These are phyloP conservation scores for Gryganskiella cystojenkinii DNA, from an alignment of 192 early-diverging fungal genomes.

Conservation along the genomic window DNA sequence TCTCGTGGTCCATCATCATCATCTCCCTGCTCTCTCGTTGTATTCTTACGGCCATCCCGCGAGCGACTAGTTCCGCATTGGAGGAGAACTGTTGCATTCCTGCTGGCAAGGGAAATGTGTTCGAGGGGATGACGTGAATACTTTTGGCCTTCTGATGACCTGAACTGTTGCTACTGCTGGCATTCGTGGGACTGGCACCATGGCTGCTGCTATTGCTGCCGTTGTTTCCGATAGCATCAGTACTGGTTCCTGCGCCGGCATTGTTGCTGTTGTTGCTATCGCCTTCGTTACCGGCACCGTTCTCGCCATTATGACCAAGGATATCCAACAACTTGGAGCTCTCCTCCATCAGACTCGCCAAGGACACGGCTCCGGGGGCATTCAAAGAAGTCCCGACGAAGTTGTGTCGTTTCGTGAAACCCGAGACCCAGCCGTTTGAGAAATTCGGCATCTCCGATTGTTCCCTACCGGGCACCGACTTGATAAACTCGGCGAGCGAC, in stretches of 20 bases:
- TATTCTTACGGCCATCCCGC: too few species aligned
- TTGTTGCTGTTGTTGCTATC: not conserved
- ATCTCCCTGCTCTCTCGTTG: too few species aligned
- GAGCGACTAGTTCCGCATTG: too few species aligned
- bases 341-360: not conserved
- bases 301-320: not conserved
- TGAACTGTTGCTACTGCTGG: too few species aligned
- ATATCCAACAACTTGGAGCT: not conserved
- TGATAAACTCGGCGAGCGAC: conserved; percentile 24
- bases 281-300: not conserved
- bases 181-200: not conserved
- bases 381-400: conserved; percentile 23
- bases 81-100: not conserved
- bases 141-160: not conserved
- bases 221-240: not conserved
- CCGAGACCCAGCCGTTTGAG: conserved; percentile 51
- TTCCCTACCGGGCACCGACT: conserved; percentile 10
- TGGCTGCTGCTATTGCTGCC: not conserved
- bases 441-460: conserved; percentile 15
- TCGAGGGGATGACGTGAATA: not conserved
- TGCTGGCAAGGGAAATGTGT: not conserved
- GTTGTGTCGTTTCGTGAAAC: conserved; percentile 41
- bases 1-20: too few species aligned
- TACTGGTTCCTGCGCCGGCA: not conserved
- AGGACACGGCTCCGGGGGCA: conserved; percentile 7